Evolutionary conservation across 1,284 basidiomycete genomes (phyloP), one percentile per base, ranked within the genome.

Genomic region (Pholiota adiposa): DNA sequence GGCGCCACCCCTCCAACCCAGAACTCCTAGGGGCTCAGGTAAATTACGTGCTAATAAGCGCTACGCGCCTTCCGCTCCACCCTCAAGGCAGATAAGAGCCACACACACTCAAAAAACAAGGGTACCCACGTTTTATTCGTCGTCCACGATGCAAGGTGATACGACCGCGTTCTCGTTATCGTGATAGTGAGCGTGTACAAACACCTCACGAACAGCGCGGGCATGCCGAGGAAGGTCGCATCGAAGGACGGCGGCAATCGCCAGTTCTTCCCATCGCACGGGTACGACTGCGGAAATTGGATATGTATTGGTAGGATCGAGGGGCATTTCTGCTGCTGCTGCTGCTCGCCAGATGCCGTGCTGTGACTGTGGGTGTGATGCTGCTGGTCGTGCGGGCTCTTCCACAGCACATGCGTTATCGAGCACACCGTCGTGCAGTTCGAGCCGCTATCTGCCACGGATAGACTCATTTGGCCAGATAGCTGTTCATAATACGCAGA

Each of bases 211-310:
- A 71, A 72, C 49, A 78, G 55, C 11, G 75, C 72, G 7, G 78
- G 74, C 6, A 74, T 66, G 16, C 74, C 76, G 2, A 74, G 64
- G 56, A 73, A 76, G 0, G 69, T 64, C 4, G 72, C 68, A 44
- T 76, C 69, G 63, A 76, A 82, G 2, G 80, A 72, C 4, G 82
- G 81, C 3, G 80, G 82, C 33, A 79, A 64, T 8, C 69, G 65
- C 50, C 72, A 73, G 16, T 58, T 54, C n/a, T 68, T 66, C 4
- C 67, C 74, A 4, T 72, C 66, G 21, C 73, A 68, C 41, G 62
- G 52, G 63, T 76, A 81, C 3, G 65, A 68, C 27, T 63, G 58
- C 5, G 81, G 80, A 59, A 83, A 73, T 5, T 70, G 71, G 23
- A 80, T 49, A n/a, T 70, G 66, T 59, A 83, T 79, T 8, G 75